Percentiles rank a stretch among this genome's conserved stretches.
These are phyloP conservation scores for Viridothelium virens DNA, from an alignment of 495 filamentous ascomycete genomes.

Conservation along the genomic window DNA sequence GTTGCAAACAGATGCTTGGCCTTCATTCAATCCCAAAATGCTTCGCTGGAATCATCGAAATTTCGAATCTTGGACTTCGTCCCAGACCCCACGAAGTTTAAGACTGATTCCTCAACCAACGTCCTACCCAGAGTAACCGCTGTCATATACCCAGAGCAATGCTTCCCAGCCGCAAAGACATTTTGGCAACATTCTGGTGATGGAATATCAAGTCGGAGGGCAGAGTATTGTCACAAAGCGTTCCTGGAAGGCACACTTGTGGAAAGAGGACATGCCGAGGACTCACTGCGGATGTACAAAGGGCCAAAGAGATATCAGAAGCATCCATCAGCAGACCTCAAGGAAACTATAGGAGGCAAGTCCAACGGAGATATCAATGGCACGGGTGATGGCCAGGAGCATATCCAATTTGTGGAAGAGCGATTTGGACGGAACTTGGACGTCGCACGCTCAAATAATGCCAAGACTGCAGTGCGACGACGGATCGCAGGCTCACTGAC, in stretches of 20 bases:
- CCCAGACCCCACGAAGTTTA: constrained; percentile 37
- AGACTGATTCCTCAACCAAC: constrained; percentile 18
- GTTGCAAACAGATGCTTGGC: constrained; percentile 59
- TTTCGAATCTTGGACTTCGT: constrained; percentile 63
- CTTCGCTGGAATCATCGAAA: constrained; percentile 40
- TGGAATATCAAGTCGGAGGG: constrained; percentile 82
- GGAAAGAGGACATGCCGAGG: constrained; percentile 29
- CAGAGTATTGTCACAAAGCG: constrained; percentile 74
- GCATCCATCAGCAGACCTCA: constrained; percentile 41
- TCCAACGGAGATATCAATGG: constrained; percentile 19
- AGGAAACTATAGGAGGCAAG: constrained; percentile 6
- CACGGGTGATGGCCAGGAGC: constrained; percentile 47
- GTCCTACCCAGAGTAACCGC: constrained; percentile 50
- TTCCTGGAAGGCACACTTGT: constrained; percentile 65
- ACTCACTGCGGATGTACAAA: constrained; percentile 27
- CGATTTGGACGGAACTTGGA: constrained; percentile 89
- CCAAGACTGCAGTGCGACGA: constrained; percentile 75
- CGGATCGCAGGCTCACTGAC: constrained; percentile 84
- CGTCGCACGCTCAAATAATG: constrained; percentile 63
- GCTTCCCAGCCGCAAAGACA: constrained; percentile 65
- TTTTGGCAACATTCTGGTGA: constrained; percentile 98
- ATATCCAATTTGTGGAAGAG: constrained; percentile 80
- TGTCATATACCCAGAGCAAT: constrained; percentile 60
- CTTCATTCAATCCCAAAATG: constrained; percentile 58
- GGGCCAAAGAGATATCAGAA: constrained; percentile 44